Conservation (phyloP, 768 basidiomycete species). For the Leucosporidium yakuticum region DNA sequence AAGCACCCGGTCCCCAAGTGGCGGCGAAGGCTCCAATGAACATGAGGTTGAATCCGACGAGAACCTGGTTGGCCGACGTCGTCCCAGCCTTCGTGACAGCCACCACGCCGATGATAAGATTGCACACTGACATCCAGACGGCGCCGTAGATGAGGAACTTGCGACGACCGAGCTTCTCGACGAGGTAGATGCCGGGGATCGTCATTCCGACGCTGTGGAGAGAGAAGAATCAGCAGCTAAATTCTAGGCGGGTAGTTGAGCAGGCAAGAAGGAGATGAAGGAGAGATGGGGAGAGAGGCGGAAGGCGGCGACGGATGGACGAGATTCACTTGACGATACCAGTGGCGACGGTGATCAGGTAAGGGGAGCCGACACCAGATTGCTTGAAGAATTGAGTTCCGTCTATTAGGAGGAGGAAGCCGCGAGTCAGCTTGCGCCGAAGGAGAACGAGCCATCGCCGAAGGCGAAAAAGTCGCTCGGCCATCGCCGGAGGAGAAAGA, state of each 20-base stretch:
- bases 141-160: constrained; percentile 23
- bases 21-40: constrained; percentile 19
- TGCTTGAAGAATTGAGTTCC: constrained; percentile 26
- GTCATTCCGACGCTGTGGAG: constrained; percentile 13
- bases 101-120: not conserved
- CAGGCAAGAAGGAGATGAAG: not conserved
- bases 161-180: constrained; percentile 24
- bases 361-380: constrained; percentile 23
- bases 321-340: not conserved
- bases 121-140: not conserved
- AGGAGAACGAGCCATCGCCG: no score
- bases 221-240: not conserved
- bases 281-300: not conserved
- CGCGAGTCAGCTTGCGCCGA: no score
- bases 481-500: no score
- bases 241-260: not conserved
- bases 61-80: constrained; percentile 8
- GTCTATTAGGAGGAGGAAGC: constrained; percentile 7
- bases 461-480: no score
- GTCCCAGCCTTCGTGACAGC: no score
- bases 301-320: not conserved
- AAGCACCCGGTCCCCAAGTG: constrained; percentile 7
- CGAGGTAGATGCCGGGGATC: constrained; percentile 19
- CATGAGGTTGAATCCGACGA: constrained; percentile 23
- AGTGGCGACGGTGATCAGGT: constrained; percentile 27